Base-by-base conservation (phyloP, 2,329 filamentous ascomycete genomes). In the Diaporthe caulivora region DNA sequence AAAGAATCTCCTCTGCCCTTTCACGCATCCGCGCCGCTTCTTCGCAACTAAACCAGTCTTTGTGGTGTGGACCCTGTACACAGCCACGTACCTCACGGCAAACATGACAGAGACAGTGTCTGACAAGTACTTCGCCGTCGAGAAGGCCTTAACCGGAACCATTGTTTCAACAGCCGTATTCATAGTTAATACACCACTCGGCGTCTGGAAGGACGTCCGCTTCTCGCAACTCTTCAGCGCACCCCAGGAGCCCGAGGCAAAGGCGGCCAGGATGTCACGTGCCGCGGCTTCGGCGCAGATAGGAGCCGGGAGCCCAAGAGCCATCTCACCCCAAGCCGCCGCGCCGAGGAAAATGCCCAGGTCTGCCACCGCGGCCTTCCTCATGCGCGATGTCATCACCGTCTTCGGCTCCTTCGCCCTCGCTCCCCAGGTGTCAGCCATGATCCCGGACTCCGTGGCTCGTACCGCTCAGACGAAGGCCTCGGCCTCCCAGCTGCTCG, bases 141-240 rank as follows among this genome's bases (percentile, higher is more conserved):
- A 67, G 47, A 67, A 67, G 62, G 62, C 62, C 31, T n/a, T 67
- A 2, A 67, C 62, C 5, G 62, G 62, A 2, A 67, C 62, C 31
- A 53, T 67, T 34, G 47, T 67, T 47, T 67, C 62, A 3, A 24
- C 62, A 15, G 62, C 31, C n/a, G 62, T 67, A 15, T 67, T 67
- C 62, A 53, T 67, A 40, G n/a, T 67, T 15, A 67, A 67, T 47
- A 53, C 62, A 15, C 62, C 62, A 31, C 62, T 67, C 47, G 62
- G 62, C n/a, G 62, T 67, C 17, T 67, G 62, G 62, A 67, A 67
- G 31, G 62, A 67, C 47, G 62, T 67, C 62, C 62, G 62, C n/a
- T 67, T 67, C 62, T 67, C 62, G 1, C 62, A 67, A 17, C n/a
- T 67, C 62, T 67, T 67, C 31, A 67, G 62, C 62, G 10, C 47